Percentiles rank a stretch among this genome's conserved stretches.
Evolutionary conservation across 305 asterid species (phyloP).

Genomic region (Ajuga reptans): DNA sequence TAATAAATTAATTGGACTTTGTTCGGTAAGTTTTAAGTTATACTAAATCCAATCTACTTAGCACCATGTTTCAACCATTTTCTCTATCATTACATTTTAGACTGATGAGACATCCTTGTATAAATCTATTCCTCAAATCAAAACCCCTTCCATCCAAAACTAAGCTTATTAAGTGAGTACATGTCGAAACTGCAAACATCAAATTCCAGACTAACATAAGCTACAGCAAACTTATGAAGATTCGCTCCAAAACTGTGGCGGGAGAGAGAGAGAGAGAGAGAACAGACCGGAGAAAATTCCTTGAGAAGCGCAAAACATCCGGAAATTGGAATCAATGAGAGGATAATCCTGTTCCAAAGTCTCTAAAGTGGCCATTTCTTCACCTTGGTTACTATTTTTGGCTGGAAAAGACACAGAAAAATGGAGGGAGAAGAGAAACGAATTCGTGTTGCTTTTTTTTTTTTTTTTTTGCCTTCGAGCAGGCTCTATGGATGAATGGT

Average conservation of each 20-base stretch:
- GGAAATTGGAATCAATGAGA: conserved; percentile 49
- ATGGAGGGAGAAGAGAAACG: neutral
- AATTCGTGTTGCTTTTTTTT: too few species aligned
- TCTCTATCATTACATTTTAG: neutral
- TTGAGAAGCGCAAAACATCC: conserved; percentile 55
- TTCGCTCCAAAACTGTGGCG: neutral
- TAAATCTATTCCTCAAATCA: neutral
- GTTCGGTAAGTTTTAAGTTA: neutral
- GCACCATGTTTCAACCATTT: neutral
- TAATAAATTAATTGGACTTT: neutral
- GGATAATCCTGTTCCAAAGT: conserved; percentile 50
- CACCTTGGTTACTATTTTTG: neutral
- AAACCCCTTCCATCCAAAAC: neutral
- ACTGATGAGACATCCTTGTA: neutral
- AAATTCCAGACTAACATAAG: neutral
- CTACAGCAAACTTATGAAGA: neutral
- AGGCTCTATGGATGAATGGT: too few species aligned
- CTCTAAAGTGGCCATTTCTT: conserved; percentile 51
- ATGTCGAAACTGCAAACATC: neutral
- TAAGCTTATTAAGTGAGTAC: neutral
- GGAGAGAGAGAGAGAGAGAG: neutral
- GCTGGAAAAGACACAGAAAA: neutral
- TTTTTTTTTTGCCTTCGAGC: too few species aligned
- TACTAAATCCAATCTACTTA: neutral
- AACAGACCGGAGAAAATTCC: conserved; percentile 54